These are phyloP conservation scores for Chlorella sp. DNA, from an alignment of 139 green algal genomes.

Conservation along the genomic window DNA sequence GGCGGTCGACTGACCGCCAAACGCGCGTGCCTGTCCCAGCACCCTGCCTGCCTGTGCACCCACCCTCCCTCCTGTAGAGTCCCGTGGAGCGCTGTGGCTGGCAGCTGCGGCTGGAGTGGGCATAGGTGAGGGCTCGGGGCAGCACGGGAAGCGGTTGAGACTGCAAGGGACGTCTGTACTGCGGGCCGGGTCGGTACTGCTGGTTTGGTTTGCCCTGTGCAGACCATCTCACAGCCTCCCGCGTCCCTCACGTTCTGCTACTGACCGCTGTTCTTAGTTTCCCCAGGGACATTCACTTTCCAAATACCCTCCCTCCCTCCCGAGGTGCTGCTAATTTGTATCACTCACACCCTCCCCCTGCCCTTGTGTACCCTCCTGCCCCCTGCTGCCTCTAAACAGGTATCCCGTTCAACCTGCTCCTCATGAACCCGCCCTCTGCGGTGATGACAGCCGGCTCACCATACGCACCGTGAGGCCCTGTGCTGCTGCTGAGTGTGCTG, in stretches of 20 bases:
- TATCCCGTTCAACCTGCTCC: conserved; percentile 41
- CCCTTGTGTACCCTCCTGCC: no score
- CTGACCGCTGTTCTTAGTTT: no score
- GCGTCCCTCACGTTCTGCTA: no score
- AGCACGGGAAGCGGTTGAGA: background rate
- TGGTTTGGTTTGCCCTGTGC: no score
- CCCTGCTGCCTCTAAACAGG: no score
- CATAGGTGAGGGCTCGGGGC: background rate
- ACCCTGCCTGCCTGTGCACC: background rate
- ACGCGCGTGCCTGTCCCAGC: background rate
- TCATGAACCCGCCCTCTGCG: conserved; percentile 29
- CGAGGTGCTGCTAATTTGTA: background rate
- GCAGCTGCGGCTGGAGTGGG: conserved; percentile 11
- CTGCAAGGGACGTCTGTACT: background rate
- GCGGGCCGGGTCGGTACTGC: no score
- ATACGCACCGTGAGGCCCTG: background rate
- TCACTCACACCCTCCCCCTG: no score
- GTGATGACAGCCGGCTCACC: background rate
- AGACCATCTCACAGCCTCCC: no score
- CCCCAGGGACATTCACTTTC: no score
- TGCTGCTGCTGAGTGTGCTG: no score
- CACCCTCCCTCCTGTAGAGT: conserved; percentile 7
- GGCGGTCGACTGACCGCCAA: background rate
- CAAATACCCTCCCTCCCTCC: background rate
- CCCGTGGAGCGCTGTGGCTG: conserved; percentile 29